Conservation (phyloP, 306 rosid genomes). For the Fagus crenata region DNA sequence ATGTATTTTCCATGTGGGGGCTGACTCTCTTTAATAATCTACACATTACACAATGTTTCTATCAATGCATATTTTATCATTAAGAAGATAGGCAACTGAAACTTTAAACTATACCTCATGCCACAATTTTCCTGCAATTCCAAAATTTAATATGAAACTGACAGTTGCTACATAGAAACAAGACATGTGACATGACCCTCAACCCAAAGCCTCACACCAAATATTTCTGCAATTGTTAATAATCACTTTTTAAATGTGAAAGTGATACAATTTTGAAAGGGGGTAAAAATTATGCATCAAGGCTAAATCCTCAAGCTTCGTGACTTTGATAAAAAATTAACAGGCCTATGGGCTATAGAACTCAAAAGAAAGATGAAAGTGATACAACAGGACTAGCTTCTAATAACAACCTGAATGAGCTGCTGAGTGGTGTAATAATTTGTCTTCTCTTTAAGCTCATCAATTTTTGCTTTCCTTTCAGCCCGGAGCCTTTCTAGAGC, state of each 20-base stretch:
- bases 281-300: background rate
- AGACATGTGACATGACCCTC: background rate
- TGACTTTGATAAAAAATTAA: background rate
- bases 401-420: constrained; percentile 86
- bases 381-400: constrained; percentile 23
- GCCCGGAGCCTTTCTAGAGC: constrained; percentile 81
- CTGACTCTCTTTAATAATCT: background rate
- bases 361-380: constrained; percentile 16
- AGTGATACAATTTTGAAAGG: background rate
- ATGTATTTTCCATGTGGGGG: background rate
- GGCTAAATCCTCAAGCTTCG: background rate
- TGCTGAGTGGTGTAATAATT: constrained; percentile 94
- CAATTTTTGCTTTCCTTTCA: constrained; percentile 90
- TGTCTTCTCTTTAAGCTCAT: constrained; percentile 95
- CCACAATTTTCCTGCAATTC: background rate
- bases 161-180: background rate
- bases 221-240: background rate
- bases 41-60: background rate
- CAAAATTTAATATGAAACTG: background rate
- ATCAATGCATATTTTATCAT: background rate
- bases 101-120: background rate
- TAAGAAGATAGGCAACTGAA: background rate
- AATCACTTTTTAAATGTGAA: background rate
- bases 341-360: background rate
- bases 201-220: background rate